Conservation (phyloP, 129 eudicot species). For the Arctium minus region DNA sequence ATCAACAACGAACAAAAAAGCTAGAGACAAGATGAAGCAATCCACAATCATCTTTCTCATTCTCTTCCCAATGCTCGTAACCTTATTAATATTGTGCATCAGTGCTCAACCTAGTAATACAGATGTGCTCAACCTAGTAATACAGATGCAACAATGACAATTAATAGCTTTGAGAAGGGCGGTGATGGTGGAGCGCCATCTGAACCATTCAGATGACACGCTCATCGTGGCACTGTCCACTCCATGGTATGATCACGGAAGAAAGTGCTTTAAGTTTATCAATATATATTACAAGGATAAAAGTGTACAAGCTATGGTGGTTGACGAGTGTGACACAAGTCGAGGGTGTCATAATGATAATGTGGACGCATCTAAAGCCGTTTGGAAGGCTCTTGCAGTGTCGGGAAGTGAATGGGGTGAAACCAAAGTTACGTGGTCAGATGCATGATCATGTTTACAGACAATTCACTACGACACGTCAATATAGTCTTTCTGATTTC, state of each 20-base stretch:
- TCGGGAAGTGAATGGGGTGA: neutral
- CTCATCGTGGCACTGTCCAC: slow-evolving; percentile 17
- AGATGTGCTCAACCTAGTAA: neutral
- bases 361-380: slow-evolving; percentile 41
- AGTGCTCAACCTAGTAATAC: neutral
- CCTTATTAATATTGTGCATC: neutral
- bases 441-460: neutral
- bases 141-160: slow-evolving; percentile 13
- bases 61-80: neutral
- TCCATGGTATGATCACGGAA: slow-evolving; percentile 1
- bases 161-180: slow-evolving; percentile 13
- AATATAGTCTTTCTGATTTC: neutral
- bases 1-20: neutral
- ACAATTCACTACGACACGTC: neutral
- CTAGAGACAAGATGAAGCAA: neutral
- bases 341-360: slow-evolving; percentile 30
- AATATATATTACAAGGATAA: slow-evolving; percentile 1
- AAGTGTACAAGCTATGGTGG: slow-evolving; percentile 31
- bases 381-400: slow-evolving; percentile 30
- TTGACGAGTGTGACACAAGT: slow-evolving; percentile 35
- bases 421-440: neutral
- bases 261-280: slow-evolving; percentile 8
- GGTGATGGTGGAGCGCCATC: slow-evolving; percentile 25
- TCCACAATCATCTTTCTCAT: neutral
- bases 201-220: slow-evolving; percentile 15